A percentile compares a stretch with the other conserved stretches of the same genome.
Conservation (phyloP, 441 rosid genomes). For the Bruguiera hainesii region DNA sequence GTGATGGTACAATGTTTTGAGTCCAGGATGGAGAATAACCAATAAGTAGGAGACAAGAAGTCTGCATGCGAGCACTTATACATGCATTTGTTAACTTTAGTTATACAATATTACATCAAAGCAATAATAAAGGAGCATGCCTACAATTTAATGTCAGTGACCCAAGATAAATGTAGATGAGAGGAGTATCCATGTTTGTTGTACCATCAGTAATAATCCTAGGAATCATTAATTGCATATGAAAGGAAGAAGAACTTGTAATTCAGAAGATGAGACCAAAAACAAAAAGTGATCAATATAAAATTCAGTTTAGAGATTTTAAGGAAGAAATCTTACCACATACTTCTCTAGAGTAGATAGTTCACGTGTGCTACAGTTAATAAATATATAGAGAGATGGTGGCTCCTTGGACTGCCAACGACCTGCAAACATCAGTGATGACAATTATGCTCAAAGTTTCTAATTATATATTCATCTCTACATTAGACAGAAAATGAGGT, state of each 20-base stretch:
- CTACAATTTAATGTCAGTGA: too few species aligned
- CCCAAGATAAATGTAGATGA: too few species aligned
- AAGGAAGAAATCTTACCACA: conserved; percentile 55
- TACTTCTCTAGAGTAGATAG: conserved; percentile 81
- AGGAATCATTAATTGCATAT: neutral
- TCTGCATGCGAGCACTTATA: too few species aligned
- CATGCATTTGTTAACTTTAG: too few species aligned
- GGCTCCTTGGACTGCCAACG: conserved; percentile 76
- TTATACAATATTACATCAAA: too few species aligned
- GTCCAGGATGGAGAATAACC: neutral
- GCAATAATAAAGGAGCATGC: too few species aligned
- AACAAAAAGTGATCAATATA: conserved; percentile 2
- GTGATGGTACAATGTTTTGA: neutral
- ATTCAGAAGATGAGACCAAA: conserved; percentile 7
- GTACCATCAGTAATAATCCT: neutral
- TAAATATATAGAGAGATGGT: conserved; percentile 71
- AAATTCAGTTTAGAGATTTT: conserved; percentile 1
- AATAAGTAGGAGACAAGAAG: too few species aligned
- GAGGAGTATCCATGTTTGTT: too few species aligned
- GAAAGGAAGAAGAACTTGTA: neutral
- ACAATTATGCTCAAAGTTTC: conserved; percentile 11
- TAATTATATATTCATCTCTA: neutral
- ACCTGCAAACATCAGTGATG: conserved; percentile 44
- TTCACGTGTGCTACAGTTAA: conserved; percentile 86
- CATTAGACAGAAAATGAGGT: neutral